Evolutionary conservation across 2,329 filamentous ascomycete species (phyloP).

Genomic region (Geosmithia flava): DNA sequence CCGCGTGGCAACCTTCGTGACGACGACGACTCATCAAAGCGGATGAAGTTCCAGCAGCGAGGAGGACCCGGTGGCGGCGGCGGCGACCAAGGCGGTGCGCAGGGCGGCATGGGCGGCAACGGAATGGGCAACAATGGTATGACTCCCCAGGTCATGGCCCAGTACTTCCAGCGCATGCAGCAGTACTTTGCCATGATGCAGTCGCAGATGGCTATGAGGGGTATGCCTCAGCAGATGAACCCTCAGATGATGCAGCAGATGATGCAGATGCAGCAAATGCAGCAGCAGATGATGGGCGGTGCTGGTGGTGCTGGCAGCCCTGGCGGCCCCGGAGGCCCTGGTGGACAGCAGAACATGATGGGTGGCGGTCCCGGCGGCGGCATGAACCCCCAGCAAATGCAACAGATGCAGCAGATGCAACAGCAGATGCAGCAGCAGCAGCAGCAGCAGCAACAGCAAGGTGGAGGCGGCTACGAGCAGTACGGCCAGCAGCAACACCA

Average conservation of each 20-base stretch:
- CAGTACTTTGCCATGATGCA: slow-evolving; percentile 95
- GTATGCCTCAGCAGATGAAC: slow-evolving; percentile 50
- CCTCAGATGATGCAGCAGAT: slow-evolving; percentile 66
- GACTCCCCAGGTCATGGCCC: slow-evolving; percentile 94
- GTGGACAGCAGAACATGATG: not conserved
- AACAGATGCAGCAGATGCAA: not conserved
- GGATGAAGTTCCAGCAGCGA: slow-evolving; percentile 35
- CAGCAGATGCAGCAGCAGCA: slow-evolving; percentile 1
- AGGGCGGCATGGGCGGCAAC: slow-evolving; percentile 22
- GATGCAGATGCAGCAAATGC: slow-evolving; percentile 70
- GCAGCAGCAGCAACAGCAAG: slow-evolving; percentile 3
- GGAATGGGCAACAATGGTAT: slow-evolving; percentile 47
- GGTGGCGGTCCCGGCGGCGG: slow-evolving; percentile 11
- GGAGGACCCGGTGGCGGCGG: slow-evolving; percentile 20
- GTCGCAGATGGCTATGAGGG: slow-evolving; percentile 73
- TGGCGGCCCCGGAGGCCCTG: too few species aligned
- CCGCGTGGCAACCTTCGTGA: slow-evolving; percentile 89
- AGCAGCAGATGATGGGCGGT: slow-evolving; percentile 29
- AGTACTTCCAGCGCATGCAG: slow-evolving; percentile 98
- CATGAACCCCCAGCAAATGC: slow-evolving; percentile 9
- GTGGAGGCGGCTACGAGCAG: slow-evolving; percentile 5
- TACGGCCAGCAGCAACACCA: slow-evolving; percentile 39
- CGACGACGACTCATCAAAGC: slow-evolving; percentile 63
- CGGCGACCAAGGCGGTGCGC: slow-evolving; percentile 3
- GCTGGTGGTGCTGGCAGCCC: slow-evolving; percentile 9